phyloP scores from a whole-genome alignment of 306 rosid genomes.

The Glycine tomentella region DNA sequence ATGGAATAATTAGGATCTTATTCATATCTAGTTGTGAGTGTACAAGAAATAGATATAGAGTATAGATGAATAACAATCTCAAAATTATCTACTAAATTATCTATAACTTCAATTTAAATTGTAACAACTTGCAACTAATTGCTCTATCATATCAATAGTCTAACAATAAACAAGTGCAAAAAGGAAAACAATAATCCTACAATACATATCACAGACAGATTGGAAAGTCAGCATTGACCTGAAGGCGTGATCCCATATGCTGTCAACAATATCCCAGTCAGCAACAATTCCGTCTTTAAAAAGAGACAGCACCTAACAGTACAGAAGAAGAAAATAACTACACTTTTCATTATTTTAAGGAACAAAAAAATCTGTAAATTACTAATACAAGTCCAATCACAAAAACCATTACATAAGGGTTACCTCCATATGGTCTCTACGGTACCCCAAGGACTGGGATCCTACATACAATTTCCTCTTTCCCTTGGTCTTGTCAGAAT shows the following conservation, averaged over 20 bases:
- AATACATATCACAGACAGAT: neutral
- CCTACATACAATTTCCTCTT: constrained; percentile 87
- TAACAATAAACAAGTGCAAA: neutral
- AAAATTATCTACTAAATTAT: no score
- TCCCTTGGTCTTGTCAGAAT: constrained; percentile 82
- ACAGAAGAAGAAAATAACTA: constrained; percentile 32
- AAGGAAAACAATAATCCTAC: constrained; percentile 7
- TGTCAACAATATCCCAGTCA: constrained; percentile 97
- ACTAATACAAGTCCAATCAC: constrained; percentile 14
- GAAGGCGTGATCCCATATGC: constrained; percentile 98
- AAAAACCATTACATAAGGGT: constrained; percentile 30
- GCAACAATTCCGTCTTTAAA: constrained; percentile 89
- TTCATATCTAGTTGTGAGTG: no score
- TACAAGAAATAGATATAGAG: no score
- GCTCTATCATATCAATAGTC: no score
- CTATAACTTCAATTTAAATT: no score
- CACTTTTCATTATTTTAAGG: neutral
- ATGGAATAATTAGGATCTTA: no score
- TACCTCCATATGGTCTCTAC: constrained; percentile 96
- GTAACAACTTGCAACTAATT: no score
- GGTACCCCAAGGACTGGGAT: constrained; percentile 90
- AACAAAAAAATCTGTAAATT: neutral
- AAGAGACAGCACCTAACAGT: constrained; percentile 77
- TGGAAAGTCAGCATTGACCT: constrained; percentile 60
- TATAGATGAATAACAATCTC: no score